Percentiles rank a stretch among this genome's conserved stretches.
Conservation (phyloP, 1,284 basidiomycete genomes). For the Phlebopus sp. region DNA sequence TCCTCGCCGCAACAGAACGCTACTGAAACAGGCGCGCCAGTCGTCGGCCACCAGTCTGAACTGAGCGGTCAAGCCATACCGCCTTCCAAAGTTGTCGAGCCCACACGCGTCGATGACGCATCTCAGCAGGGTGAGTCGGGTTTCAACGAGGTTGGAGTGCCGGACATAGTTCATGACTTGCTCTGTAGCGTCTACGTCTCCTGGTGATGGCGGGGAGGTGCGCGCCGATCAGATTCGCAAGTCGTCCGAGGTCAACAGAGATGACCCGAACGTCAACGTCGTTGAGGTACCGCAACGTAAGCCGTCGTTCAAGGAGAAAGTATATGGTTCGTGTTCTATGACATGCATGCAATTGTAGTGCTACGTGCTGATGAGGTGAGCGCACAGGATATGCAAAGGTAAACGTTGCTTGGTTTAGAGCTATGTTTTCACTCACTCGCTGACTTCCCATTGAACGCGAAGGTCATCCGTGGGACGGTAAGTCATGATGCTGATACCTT, state of each 20-base stretch:
- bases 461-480: constrained; percentile 48
- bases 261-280: constrained; percentile 29
- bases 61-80: constrained; percentile 1
- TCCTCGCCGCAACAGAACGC: background rate
- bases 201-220: constrained; percentile 34
- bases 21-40: background rate
- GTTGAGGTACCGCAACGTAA: constrained; percentile 22
- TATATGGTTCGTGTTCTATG: constrained; percentile 37
- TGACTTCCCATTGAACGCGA: background rate
- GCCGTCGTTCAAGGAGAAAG: constrained; percentile 48
- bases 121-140: constrained; percentile 37
- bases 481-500: constrained; percentile 15
- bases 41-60: constrained; percentile 2
- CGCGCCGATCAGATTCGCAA: constrained; percentile 27
- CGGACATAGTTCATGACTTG: background rate
- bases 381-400: constrained; percentile 35
- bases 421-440: constrained; percentile 6
- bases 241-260: constrained; percentile 22
- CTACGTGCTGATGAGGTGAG: constrained; percentile 19
- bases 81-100: constrained; percentile 28
- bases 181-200: constrained; percentile 32
- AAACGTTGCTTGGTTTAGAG: background rate
- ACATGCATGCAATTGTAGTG: background rate
- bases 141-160: background rate
- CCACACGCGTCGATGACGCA: constrained; percentile 26